These are phyloP conservation scores for Tremella yokohamensis DNA, from an alignment of 768 basidiomycete genomes.

Conservation along the genomic window DNA sequence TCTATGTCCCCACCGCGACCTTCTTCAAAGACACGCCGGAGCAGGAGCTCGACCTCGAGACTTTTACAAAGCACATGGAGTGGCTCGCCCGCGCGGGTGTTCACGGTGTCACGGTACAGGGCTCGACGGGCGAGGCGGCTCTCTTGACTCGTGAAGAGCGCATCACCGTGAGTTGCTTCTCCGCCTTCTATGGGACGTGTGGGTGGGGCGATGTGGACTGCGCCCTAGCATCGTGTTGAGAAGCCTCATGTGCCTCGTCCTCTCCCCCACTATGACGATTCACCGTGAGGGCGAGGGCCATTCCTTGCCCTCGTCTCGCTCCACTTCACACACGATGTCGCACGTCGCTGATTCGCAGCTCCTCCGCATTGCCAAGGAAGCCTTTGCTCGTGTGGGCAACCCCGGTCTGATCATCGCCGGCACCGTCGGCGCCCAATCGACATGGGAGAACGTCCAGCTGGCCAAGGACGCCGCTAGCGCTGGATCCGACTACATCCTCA, in stretches of 20 bases:
- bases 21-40: slow-evolving; percentile 47
- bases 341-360: slow-evolving; percentile 13
- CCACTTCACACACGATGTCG: neutral
- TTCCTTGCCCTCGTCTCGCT: neutral
- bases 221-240: neutral
- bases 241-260: neutral
- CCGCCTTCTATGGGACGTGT: neutral
- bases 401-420: slow-evolving; percentile 35
- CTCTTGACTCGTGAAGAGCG: slow-evolving; percentile 45
- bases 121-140: slow-evolving; percentile 48
- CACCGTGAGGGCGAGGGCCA: neutral
- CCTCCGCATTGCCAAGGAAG: slow-evolving; percentile 27
- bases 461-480: slow-evolving; percentile 72
- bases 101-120: slow-evolving; percentile 42
- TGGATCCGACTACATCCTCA: slow-evolving; percentile 82
- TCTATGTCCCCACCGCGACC: slow-evolving; percentile 45
- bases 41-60: slow-evolving; percentile 50
- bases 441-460: slow-evolving; percentile 73
- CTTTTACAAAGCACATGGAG: slow-evolving; percentile 49
- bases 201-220: slow-evolving; percentile 3
- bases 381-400: slow-evolving; percentile 22
- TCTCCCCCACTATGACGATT: slow-evolving; percentile 5
- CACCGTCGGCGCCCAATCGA: slow-evolving; percentile 65
- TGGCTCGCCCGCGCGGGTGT: slow-evolving; percentile 46
- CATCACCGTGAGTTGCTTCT: slow-evolving; percentile 30